Conservation (phyloP, 495 filamentous ascomycete genomes). For the Hypoxylon rickii region DNA sequence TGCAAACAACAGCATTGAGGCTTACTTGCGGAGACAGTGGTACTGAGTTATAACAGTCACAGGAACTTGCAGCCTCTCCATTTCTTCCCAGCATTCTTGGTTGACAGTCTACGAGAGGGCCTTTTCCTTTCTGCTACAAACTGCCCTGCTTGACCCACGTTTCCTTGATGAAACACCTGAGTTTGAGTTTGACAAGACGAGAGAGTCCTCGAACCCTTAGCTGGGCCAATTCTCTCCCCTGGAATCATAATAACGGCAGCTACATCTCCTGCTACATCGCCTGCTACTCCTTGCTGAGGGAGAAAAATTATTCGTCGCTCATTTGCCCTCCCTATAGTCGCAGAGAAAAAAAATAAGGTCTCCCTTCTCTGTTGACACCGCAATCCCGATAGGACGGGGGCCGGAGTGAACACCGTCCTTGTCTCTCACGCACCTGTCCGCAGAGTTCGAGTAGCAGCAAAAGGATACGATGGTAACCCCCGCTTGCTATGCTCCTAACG, state of each 20-base stretch:
- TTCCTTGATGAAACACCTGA: conserved; percentile 38
- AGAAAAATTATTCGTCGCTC: conserved; percentile 20
- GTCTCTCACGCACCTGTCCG: conserved; percentile 33
- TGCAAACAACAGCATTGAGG: conserved; percentile 29
- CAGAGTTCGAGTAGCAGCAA: conserved; percentile 28
- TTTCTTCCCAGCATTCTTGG: conserved; percentile 22
- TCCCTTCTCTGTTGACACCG: conserved; percentile 27
- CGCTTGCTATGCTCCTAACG: conserved; percentile 40
- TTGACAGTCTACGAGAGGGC: conserved; percentile 10
- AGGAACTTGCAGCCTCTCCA: conserved; percentile 37
- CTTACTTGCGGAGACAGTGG: conserved; percentile 34
- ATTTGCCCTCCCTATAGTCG: conserved; percentile 29
- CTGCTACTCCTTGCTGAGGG: conserved; percentile 28
- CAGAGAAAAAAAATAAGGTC: conserved; percentile 35
- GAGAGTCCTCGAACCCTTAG: conserved; percentile 26
- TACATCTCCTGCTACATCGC: conserved; percentile 24
- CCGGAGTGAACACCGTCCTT: conserved; percentile 29
- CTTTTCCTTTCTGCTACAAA: conserved; percentile 26
- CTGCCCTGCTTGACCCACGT: conserved; percentile 32
- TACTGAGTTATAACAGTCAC: conserved; percentile 42
- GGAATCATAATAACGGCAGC: conserved; percentile 13
- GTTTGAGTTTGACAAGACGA: conserved; percentile 41
- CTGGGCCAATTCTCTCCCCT: conserved; percentile 24
- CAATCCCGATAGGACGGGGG: conserved; percentile 36
- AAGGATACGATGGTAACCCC: conserved; percentile 52